Percentiles rank a stretch among this genome's conserved stretches.
Conservation (phyloP, 768 basidiomycete genomes). For the Leccinum olivaceopallidum region DNA sequence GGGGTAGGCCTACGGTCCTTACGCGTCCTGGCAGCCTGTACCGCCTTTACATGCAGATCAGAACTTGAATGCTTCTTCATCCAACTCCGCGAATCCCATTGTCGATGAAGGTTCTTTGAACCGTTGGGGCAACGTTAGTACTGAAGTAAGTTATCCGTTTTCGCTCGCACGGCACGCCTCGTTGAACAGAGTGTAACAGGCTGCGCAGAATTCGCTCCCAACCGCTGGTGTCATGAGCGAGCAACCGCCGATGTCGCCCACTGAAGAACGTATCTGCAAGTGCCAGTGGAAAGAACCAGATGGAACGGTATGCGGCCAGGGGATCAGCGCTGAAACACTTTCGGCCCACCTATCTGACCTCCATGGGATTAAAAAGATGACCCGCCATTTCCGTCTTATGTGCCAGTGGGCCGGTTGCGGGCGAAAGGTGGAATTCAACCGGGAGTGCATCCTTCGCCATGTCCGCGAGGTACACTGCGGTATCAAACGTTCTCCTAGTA, state of each 20-base stretch:
- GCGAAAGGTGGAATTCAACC: constrained; percentile 11
- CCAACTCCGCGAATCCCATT: no score
- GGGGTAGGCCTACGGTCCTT: no score
- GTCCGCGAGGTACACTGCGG: constrained; percentile 17
- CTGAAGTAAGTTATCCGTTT: no score
- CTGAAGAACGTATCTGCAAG: fast-evolving
- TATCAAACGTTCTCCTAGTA: constrained; percentile 9
- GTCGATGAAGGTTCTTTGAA: no score
- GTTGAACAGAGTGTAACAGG: no score
- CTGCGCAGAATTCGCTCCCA: no score
- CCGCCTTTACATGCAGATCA: no score
- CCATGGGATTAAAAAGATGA: constrained; percentile 15
- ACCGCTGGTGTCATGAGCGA: neutral
- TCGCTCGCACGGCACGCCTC: no score
- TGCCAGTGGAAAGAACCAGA: constrained; percentile 13
- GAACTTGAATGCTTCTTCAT: no score
- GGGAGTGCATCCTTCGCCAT: constrained; percentile 22
- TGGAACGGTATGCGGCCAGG: constrained; percentile 1
- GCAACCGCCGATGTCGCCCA: neutral
- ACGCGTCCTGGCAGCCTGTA: no score
- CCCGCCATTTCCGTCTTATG: neutral
- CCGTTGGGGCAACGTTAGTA: no score
- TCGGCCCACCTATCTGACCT: constrained; percentile 12
- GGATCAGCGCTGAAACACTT: neutral
- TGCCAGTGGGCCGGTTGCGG: constrained; percentile 19